phyloP scores from a whole-genome alignment of 164 flowering plant species.

The Litsea cubeba region DNA sequence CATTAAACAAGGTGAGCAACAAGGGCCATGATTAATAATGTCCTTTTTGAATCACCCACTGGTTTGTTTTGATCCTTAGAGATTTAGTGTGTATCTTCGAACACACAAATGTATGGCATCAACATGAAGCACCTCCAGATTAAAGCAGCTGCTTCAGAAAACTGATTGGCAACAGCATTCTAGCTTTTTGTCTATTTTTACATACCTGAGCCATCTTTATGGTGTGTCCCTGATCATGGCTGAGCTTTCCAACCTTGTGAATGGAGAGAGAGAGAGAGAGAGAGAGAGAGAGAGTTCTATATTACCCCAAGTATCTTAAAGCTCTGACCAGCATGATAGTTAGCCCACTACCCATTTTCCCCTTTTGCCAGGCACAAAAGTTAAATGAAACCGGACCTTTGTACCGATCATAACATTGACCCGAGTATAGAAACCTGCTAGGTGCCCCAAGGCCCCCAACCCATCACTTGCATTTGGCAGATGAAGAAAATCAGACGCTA shows the following conservation, averaged over 20 bases:
- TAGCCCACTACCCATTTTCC: neutral
- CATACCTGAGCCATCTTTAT: neutral
- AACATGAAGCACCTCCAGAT: neutral
- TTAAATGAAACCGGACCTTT: neutral
- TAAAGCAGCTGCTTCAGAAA: neutral
- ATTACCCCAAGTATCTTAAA: too few species aligned
- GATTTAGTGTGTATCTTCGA: too few species aligned
- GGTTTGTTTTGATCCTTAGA: too few species aligned
- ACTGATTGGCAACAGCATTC: neutral
- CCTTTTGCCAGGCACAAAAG: too few species aligned
- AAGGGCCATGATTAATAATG: too few species aligned
- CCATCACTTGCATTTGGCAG: neutral
- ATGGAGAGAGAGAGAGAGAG: too few species aligned
- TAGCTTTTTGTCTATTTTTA: neutral
- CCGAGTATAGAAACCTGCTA: neutral
- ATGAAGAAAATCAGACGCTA: conserved; percentile 4
- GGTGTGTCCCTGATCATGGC: neutral
- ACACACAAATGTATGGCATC: neutral
- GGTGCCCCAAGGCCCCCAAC: neutral
- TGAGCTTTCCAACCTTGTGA: neutral
- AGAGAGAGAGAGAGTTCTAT: too few species aligned
- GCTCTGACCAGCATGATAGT: too few species aligned
- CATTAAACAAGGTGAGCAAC: too few species aligned
- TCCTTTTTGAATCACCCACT: too few species aligned
- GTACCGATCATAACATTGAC: neutral